A percentile compares a stretch with the other conserved stretches of the same genome.
Conservation (phyloP, 768 basidiomycete species). For the Lentinula guzmanii region DNA sequence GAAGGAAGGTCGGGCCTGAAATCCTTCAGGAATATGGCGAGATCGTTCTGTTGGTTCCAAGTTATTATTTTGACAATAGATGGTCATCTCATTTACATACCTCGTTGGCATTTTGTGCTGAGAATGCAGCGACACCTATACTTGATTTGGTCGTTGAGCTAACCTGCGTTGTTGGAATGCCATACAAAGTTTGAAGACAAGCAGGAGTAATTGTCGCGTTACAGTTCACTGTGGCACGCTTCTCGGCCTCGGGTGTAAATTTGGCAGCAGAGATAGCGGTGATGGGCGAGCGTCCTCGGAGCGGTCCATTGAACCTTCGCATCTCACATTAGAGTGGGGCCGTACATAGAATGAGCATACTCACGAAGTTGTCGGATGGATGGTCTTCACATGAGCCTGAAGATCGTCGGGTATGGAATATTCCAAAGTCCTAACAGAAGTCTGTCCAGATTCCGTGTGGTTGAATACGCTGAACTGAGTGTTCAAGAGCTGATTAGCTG, state of each 20-base stretch:
- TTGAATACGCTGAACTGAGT: slow-evolving; percentile 32
- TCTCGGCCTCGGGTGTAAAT: background rate
- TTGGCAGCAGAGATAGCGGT: background rate
- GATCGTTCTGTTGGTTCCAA: slow-evolving; percentile 12
- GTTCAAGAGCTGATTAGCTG: slow-evolving; percentile 27
- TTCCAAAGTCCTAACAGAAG: slow-evolving; percentile 26
- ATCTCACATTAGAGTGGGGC: background rate
- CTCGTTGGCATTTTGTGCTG: slow-evolving; percentile 13
- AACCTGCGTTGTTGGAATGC: slow-evolving; percentile 13
- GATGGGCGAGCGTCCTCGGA: slow-evolving; percentile 4
- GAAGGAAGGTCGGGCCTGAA: slow-evolving; percentile 26
- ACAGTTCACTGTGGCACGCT: background rate
- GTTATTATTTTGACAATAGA: slow-evolving; percentile 16
- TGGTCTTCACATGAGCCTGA: slow-evolving; percentile 19
- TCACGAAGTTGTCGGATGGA: slow-evolving; percentile 28
- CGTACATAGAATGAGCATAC: slow-evolving; percentile 9
- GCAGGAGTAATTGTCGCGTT: slow-evolving; percentile 17
- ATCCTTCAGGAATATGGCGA: slow-evolving; percentile 16
- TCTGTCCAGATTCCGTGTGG: slow-evolving; percentile 20
- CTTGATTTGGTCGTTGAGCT: slow-evolving; percentile 12
- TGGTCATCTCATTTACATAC: slow-evolving; percentile 12
- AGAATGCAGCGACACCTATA: slow-evolving; percentile 22
- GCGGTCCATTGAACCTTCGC: slow-evolving; percentile 1
- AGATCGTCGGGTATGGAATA: slow-evolving; percentile 30
- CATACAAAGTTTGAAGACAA: slow-evolving; percentile 21